phyloP scores from a whole-genome alignment of 83 land plant species.

The Diphasiastrum complanatum region DNA sequence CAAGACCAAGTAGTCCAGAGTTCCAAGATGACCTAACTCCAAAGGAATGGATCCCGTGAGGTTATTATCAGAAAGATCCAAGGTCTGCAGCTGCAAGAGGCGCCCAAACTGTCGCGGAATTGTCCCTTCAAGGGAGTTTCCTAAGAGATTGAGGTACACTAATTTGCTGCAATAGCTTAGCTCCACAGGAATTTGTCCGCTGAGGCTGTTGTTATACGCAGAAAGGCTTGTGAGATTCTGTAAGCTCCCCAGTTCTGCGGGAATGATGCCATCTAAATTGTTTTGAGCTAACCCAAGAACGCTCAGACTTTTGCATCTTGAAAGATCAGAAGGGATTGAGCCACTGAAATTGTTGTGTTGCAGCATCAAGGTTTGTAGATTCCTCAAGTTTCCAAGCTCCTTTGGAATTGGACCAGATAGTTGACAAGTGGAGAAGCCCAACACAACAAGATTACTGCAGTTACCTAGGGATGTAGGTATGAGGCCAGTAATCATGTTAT shows the following conservation, averaged over 20 bases:
- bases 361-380: too few relatives aligned
- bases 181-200: slow-evolving; percentile 12
- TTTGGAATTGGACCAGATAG: slow-evolving; percentile 14
- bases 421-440: slow-evolving; percentile 5
- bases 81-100: slow-evolving; percentile 6
- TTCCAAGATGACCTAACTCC: neutral
- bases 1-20: neutral
- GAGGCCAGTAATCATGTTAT: neutral
- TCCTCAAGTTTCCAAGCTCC: slow-evolving; percentile 17
- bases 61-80: slow-evolving; percentile 63
- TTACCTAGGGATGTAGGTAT: slow-evolving; percentile 7
- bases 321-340: too few relatives aligned
- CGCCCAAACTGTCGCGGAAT: neutral
- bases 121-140: neutral
- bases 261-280: too few relatives aligned
- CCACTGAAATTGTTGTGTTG: too few relatives aligned
- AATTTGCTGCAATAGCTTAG: neutral
- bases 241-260: slow-evolving; percentile 11
- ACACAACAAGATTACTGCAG: slow-evolving; percentile 8
- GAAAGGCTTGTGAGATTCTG: slow-evolving; percentile 5
- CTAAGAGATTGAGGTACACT: neutral
- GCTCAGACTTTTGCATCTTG: slow-evolving; percentile 21
- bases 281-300: too few relatives aligned
- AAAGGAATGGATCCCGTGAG: neutral
- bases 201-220: slow-evolving; percentile 1